These are phyloP conservation scores for Salvia rosmarinus DNA, from an alignment of 257 asterid species.

Conservation along the genomic window DNA sequence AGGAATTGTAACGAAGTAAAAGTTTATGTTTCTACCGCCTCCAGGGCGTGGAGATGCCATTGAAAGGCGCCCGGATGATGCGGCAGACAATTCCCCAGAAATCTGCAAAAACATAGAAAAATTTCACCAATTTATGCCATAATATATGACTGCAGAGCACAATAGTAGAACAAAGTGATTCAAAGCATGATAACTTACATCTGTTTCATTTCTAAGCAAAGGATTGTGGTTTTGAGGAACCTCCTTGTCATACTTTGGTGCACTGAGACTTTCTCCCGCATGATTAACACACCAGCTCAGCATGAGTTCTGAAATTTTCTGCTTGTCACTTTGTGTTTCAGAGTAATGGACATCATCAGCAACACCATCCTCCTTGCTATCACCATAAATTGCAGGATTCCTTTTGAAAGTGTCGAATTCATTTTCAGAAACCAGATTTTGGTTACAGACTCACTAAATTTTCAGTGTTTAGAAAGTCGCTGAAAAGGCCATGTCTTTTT, in stretches of 20 bases:
- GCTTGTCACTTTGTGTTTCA: constrained; percentile 67
- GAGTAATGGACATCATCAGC: constrained; percentile 64
- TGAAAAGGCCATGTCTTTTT: neutral
- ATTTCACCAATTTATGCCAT: constrained; percentile 18
- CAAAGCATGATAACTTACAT: constrained; percentile 54
- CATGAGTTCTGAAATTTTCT: constrained; percentile 87
- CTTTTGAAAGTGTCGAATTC: constrained; percentile 42
- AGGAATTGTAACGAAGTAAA: constrained; percentile 47
- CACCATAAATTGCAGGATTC: constrained; percentile 87
- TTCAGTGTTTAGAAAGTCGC: neutral
- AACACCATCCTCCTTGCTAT: constrained; percentile 67
- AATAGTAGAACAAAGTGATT: constrained; percentile 11
- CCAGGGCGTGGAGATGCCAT: constrained; percentile 95
- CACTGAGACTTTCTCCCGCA: constrained; percentile 71
- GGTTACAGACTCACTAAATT: constrained; percentile 25
- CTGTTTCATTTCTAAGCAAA: constrained; percentile 92
- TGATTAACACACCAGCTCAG: constrained; percentile 91
- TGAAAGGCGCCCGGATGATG: constrained; percentile 98
- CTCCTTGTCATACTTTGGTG: constrained; percentile 89
- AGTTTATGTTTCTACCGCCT: constrained; percentile 66
- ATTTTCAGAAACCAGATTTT: constrained; percentile 29
- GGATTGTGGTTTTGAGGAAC: constrained; percentile 90
- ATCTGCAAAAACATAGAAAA: constrained; percentile 52
- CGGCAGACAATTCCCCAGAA: constrained; percentile 97
- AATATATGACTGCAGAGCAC: neutral